Conservation (phyloP, 1,139 yeast species). For the Pichia sp. region DNA sequence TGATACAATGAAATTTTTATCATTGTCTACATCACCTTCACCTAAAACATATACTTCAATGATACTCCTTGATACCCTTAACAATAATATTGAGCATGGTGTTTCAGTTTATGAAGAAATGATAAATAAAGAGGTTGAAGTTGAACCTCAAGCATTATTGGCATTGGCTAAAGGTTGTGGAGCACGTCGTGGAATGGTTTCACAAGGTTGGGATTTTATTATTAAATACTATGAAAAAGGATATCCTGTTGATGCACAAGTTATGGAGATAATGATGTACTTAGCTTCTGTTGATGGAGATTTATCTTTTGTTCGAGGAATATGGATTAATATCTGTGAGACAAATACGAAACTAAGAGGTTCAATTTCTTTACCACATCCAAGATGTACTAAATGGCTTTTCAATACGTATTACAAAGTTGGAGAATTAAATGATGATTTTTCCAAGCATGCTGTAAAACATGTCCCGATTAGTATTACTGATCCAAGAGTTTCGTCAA, state of each 20-base stretch:
- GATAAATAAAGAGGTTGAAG: slow-evolving; percentile 28
- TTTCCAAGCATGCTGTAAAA: not conserved
- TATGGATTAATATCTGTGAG: slow-evolving; percentile 36
- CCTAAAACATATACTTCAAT: slow-evolving; percentile 61
- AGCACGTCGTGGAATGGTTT: slow-evolving; percentile 35
- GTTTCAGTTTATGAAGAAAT: slow-evolving; percentile 72
- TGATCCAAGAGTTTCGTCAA: slow-evolving; percentile 26
- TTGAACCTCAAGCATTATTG: slow-evolving; percentile 34
- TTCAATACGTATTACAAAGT: slow-evolving; percentile 47
- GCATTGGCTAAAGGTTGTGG: slow-evolving; percentile 72
- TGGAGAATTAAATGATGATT: slow-evolving; percentile 14
- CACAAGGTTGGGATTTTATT: slow-evolving; percentile 72
- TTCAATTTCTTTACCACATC: slow-evolving; percentile 28
- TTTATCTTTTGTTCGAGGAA: slow-evolving; percentile 61
- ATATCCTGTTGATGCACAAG: slow-evolving; percentile 42
- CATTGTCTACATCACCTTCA: slow-evolving; percentile 59
- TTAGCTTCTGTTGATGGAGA: slow-evolving; percentile 78
- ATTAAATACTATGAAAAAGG: slow-evolving; percentile 54
- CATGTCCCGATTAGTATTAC: slow-evolving; percentile 30
- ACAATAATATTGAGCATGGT: slow-evolving; percentile 61
- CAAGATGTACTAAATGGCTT: slow-evolving; percentile 45
- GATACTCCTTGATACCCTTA: slow-evolving; percentile 56
- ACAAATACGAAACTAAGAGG: slow-evolving; percentile 21
- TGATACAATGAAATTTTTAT: slow-evolving; percentile 77
- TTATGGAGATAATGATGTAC: slow-evolving; percentile 64